phyloP scores from a whole-genome alignment of 2,329 filamentous ascomycete genomes.

The Pseudogymnoascus sp. region DNA sequence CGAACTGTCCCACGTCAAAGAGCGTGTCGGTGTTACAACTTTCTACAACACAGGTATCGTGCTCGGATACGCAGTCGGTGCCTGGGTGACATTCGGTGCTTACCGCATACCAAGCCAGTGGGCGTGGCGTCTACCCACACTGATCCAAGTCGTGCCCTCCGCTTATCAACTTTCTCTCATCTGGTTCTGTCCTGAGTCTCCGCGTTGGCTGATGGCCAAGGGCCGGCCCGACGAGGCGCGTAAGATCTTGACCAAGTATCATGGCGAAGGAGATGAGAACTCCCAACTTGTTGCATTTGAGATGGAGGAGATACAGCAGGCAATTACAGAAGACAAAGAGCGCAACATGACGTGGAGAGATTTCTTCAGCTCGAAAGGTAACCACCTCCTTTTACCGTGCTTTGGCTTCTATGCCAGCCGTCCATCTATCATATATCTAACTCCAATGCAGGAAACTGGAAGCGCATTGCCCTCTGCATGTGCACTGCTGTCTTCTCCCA shows the following conservation, averaged over 20 bases:
- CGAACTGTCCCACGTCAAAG: conserved; percentile 35
- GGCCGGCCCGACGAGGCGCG: conserved; percentile 48
- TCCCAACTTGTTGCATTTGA: conserved; percentile 37
- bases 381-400: too few species aligned
- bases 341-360: conserved; percentile 10
- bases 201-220: conserved; percentile 46
- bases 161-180: conserved; percentile 27
- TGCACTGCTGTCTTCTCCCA: conserved; percentile 35
- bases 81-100: conserved; percentile 32
- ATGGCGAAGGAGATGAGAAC: conserved; percentile 39
- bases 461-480: conserved; percentile 34
- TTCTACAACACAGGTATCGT: conserved; percentile 37
- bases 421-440: conserved; percentile 25
- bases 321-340: conserved; percentile 17
- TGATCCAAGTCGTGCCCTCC: conserved; percentile 42
- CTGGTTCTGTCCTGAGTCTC: conserved; percentile 45
- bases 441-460: conserved; percentile 29
- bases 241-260: conserved; percentile 46
- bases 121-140: conserved; percentile 45
- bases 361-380: conserved; percentile 9
- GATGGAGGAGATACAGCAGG: conserved; percentile 39
- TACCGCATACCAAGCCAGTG: conserved; percentile 29
- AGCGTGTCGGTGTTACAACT: conserved; percentile 32
- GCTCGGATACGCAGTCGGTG: conserved; percentile 32
- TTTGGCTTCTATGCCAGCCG: conserved; percentile 13